These are phyloP conservation scores for Rhodotorula sp. DNA, from an alignment of 1,284 basidiomycete species.

Conservation along the genomic window DNA sequence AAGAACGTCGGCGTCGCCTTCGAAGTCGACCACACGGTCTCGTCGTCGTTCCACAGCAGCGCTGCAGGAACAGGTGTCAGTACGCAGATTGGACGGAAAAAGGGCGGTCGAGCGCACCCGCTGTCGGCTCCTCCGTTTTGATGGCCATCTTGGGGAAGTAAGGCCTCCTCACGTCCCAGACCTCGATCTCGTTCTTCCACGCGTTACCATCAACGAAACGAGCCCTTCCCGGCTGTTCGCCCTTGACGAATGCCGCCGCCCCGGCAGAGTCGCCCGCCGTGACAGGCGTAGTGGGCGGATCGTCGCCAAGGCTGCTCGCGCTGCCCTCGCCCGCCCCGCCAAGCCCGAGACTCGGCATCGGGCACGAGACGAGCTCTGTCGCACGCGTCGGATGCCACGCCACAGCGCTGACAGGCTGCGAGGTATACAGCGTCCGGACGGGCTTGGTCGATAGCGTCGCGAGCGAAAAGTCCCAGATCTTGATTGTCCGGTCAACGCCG, in stretches of 20 bases:
- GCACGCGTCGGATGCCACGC: conserved; percentile 39
- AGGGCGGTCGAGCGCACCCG: conserved; percentile 7
- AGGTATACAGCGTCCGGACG: conserved; percentile 32
- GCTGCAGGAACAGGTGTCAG: conserved; percentile 8
- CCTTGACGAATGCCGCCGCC: conserved; percentile 2
- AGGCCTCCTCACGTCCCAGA: conserved; percentile 37
- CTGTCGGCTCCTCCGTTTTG: conserved; percentile 37
- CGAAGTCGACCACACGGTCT: conserved; percentile 37
- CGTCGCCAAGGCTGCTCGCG: conserved; percentile 11
- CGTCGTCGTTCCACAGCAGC: conserved; percentile 41
- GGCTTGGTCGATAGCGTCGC: conserved; percentile 36
- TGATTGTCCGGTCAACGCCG: conserved; percentile 41
- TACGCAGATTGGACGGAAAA: neutral
- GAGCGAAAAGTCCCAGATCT: conserved; percentile 43
- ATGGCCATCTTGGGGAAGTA: conserved; percentile 40
- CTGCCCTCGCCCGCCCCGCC: conserved; percentile 6
- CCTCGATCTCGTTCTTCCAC: conserved; percentile 42
- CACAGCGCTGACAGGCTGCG: conserved; percentile 35
- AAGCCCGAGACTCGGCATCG: conserved; percentile 28
- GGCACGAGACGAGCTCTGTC: conserved; percentile 36
- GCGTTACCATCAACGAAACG: neutral
- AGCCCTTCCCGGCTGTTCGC: neutral
- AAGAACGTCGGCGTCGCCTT: conserved; percentile 29
- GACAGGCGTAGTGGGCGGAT: conserved; percentile 7
- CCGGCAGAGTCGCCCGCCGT: neutral